Percentiles rank a stretch among this genome's conserved stretches.
Conservation (phyloP, 169 alveolate genomes). For the Toxoplasma gondii region DNA sequence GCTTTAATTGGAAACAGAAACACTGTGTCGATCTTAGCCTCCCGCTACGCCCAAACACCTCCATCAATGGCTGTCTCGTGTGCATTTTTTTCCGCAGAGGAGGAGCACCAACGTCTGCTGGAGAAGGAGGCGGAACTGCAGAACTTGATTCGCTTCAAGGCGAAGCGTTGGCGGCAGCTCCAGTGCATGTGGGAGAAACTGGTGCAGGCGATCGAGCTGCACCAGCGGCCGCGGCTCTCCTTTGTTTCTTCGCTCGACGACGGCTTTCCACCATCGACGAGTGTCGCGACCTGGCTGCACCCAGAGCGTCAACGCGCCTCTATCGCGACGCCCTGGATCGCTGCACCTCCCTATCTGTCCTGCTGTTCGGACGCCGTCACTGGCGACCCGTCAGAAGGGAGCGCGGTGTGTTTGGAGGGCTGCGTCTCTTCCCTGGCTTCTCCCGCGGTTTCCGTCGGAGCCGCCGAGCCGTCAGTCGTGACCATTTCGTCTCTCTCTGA, state of each 20-base stretch:
- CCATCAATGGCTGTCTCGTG: no score
- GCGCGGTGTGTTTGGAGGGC: background rate
- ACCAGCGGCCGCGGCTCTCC: conserved; percentile 9
- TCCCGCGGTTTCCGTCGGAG: background rate
- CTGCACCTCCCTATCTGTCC: background rate
- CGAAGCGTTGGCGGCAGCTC: conserved; percentile 16
- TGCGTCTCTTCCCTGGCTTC: background rate
- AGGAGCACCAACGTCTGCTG: background rate
- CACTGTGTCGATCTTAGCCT: no score
- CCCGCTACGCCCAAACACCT: no score
- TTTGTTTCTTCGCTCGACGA: background rate
- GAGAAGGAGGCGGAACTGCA: background rate
- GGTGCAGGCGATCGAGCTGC: background rate
- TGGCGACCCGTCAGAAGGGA: background rate
- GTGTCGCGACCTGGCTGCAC: background rate
- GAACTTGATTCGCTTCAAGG: background rate
- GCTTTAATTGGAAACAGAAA: no score
- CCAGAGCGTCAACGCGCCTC: background rate
- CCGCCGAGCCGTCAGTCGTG: background rate
- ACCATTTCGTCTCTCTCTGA: background rate
- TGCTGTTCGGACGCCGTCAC: background rate
- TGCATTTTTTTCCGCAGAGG: background rate
- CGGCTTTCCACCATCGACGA: background rate
- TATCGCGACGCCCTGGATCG: background rate
- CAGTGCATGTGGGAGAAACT: background rate